Evolutionary conservation across 192 early-diverging fungal species (phyloP).

Genomic region (Linnemannia exigua): DNA sequence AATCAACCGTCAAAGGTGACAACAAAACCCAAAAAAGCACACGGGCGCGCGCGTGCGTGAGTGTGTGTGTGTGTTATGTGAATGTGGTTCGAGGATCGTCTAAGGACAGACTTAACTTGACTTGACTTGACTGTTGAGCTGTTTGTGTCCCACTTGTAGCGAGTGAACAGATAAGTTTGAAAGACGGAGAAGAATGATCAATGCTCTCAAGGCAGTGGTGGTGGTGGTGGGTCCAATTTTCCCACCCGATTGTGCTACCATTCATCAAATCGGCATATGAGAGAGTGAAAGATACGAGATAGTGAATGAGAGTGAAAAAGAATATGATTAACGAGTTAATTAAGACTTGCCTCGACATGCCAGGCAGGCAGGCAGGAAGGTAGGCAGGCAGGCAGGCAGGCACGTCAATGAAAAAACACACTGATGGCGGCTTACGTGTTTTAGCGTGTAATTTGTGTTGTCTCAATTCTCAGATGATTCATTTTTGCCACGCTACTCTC

Average conservation of each 20-base stretch:
- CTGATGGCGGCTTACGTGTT: neutral
- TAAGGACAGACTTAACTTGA: too few relatives aligned
- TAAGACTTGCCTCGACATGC: too few relatives aligned
- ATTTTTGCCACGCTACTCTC: neutral
- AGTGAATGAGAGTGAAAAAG: too few relatives aligned
- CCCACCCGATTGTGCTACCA: conserved; percentile 2
- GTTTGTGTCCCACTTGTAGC: neutral
- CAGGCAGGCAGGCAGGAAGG: too few relatives aligned
- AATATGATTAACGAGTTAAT: neutral
- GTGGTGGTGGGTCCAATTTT: neutral
- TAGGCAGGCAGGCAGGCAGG: too few relatives aligned
- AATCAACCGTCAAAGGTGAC: too few relatives aligned
- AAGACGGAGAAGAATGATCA: neutral
- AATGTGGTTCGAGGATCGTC: too few relatives aligned
- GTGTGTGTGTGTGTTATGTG: too few relatives aligned
- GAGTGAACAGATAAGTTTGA: neutral
- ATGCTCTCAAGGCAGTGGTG: neutral
- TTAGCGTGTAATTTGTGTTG: neutral
- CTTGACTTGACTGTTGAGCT: too few relatives aligned
- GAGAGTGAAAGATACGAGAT: neutral
- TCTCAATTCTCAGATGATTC: neutral
- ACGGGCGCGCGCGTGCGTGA: too few relatives aligned
- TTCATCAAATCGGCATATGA: neutral
- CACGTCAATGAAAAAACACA: neutral
- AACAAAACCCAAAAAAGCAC: too few relatives aligned